Base-by-base conservation (phyloP, 805 yeast genomes). In the Yamadazyma olivae region DNA sequence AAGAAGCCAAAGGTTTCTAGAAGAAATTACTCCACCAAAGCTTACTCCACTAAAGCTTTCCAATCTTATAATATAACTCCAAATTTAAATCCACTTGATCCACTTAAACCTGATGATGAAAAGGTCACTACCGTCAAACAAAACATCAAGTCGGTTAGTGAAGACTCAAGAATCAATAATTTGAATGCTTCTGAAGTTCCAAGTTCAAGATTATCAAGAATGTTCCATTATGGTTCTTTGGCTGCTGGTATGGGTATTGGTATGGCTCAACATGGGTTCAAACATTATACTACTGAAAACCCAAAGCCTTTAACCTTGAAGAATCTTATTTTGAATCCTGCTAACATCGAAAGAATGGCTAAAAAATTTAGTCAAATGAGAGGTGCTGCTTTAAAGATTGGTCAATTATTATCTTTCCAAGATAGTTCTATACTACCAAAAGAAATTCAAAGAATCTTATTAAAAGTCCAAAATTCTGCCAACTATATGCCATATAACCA, bases 351-450 rank as follows among this genome's bases (percentile, higher is more conserved):
- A 50, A 61, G 95, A 35, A 77, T 93, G 68, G 95, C 95, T 9
- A 79, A 78, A 49, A 89, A 88, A 57, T 79, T 93, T 49, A 78
- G 93, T 34, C 80, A 86, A 53, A 93, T 93, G 99, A 75, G 99
- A 54, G 99, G 99, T n/a, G 99, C 98, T 2, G 99, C 99, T 3
- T 70, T 93, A 54, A 93, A 93, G 54, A 75, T 93, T 38, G 99
- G 99, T n/a, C 99, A 93, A 62, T 78, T 93, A 83, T 66, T 93
- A 59, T 87, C 96, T 2, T 91, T 93, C 59, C 99, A 93, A 61
- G 98, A 91, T 57, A 79, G 83, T 41, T 73, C 85, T 20, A 78
- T 91, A 22, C 63, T 91, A 27, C 98, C 99, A 1, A 71, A 74
- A 27, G 96, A 90, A 51, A 75, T 93, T 39, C 95, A 88, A 50